These are phyloP conservation scores for Marchantia paleacea DNA, from an alignment of 225 moss, liverwort and hornwort species.

Conservation along the genomic window DNA sequence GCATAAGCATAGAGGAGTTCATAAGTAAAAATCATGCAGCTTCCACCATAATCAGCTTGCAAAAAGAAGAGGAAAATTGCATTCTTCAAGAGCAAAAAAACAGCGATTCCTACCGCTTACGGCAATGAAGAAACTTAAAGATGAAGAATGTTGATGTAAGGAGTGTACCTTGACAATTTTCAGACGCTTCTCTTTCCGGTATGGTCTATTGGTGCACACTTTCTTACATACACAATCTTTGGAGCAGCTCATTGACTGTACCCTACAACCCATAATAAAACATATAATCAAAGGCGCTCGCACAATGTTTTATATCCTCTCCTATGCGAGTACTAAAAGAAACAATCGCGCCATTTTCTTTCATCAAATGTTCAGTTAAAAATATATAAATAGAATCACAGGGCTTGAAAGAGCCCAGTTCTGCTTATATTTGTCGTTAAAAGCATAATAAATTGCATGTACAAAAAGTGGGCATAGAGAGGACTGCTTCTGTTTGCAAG, in stretches of 20 bases:
- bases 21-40: not conserved
- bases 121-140: too few species aligned
- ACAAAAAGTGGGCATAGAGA: too few species aligned
- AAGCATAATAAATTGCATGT: too few species aligned
- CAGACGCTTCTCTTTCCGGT: constrained; percentile 74
- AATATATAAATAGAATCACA: too few species aligned
- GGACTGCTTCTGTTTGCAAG: too few species aligned
- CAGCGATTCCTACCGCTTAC: too few species aligned
- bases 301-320: too few species aligned
- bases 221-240: constrained; percentile 71
- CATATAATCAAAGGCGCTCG: too few species aligned
- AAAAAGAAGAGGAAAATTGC: not conserved
- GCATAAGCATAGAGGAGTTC: not conserved
- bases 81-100: not conserved
- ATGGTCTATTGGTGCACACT: constrained; percentile 67
- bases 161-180: constrained; percentile 60
- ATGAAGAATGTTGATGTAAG: not conserved
- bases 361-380: not conserved
- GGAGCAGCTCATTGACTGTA: constrained; percentile 87
- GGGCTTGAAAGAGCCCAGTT: too few species aligned
- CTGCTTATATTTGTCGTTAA: too few species aligned
- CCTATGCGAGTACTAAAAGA: too few species aligned
- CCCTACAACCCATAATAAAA: not conserved
- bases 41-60: not conserved
- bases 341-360: too few species aligned